Conservation (phyloP, 768 basidiomycete species). For the Trametes cubensis region DNA sequence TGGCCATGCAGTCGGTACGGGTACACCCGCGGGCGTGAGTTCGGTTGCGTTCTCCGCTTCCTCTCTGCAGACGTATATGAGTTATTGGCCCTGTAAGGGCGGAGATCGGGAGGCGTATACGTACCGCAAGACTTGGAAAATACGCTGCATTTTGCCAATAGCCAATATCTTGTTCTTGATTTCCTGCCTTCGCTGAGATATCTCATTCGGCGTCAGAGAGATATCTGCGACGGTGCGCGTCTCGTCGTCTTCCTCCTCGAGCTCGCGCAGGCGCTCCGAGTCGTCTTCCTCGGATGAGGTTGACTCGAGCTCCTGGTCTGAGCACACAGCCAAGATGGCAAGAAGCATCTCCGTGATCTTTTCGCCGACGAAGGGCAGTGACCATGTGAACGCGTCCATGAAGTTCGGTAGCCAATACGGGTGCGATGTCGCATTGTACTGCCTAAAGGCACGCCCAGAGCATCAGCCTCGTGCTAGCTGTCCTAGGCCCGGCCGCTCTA, state of each 20-base stretch:
- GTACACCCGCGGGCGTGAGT: constrained; percentile 39
- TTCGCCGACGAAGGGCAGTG: constrained; percentile 95
- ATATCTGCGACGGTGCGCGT: constrained; percentile 30
- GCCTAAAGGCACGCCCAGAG: constrained; percentile 17
- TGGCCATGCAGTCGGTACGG: constrained; percentile 32
- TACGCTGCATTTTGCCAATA: constrained; percentile 87
- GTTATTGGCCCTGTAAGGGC: neutral
- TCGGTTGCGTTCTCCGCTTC: constrained; percentile 81
- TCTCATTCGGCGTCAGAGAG: constrained; percentile 43
- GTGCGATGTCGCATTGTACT: constrained; percentile 50
- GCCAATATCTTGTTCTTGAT: constrained; percentile 96
- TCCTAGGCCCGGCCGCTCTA: neutral
- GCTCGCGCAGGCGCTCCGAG: constrained; percentile 32
- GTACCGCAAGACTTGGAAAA: constrained; percentile 87
- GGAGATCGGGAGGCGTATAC: constrained; percentile 29
- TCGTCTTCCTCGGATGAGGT: constrained; percentile 29
- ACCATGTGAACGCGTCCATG: constrained; percentile 99
- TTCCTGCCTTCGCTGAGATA: constrained; percentile 61
- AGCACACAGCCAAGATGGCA: constrained; percentile 93
- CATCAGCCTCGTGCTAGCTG: neutral
- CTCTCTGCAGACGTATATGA: constrained; percentile 52
- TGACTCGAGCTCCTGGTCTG: constrained; percentile 94
- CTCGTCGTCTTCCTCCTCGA: constrained; percentile 27
- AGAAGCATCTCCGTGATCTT: constrained; percentile 99
- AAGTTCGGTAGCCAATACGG: constrained; percentile 99